These are phyloP conservation scores for Aspergillus sp. DNA, from an alignment of 2,329 filamentous ascomycete genomes.

Conservation along the genomic window DNA sequence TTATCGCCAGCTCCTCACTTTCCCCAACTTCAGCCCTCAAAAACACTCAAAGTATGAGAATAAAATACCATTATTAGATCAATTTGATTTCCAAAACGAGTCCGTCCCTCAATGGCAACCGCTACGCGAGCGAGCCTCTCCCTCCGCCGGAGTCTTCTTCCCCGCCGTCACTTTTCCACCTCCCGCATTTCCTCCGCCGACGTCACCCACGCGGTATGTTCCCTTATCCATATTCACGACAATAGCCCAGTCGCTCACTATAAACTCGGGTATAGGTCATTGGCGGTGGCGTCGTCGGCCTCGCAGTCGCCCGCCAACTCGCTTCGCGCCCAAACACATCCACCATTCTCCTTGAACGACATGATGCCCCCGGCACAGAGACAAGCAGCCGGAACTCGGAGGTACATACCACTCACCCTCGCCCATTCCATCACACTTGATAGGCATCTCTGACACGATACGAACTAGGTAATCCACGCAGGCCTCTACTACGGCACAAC, in stretches of 20 bases:
- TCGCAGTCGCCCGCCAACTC: conserved; percentile 76
- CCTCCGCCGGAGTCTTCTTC: conserved; percentile 20
- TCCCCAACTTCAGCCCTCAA: neutral
- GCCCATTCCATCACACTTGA: no score
- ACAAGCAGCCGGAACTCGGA: conserved; percentile 91
- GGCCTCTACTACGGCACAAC: conserved; percentile 83
- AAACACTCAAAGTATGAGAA: neutral
- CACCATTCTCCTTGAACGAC: conserved; percentile 81
- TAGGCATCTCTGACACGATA: neutral
- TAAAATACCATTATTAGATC: neutral
- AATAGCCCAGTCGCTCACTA: neutral
- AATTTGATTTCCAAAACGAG: neutral
- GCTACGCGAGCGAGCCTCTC: conserved; percentile 15
- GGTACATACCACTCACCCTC: conserved; percentile 43
- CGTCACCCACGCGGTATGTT: conserved; percentile 63
- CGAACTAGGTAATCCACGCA: conserved; percentile 82
- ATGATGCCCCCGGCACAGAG: conserved; percentile 76
- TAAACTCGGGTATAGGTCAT: conserved; percentile 54
- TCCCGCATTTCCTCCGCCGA: conserved; percentile 52
- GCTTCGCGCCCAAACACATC: conserved; percentile 63
- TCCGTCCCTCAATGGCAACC: conserved; percentile 20
- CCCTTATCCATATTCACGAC: neutral
- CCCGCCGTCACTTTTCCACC: conserved; percentile 48
- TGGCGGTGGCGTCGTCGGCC: conserved; percentile 75
- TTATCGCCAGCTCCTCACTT: neutral